These are phyloP conservation scores for Amanita exitialis DNA, from an alignment of 768 basidiomycete species.

Conservation along the genomic window DNA sequence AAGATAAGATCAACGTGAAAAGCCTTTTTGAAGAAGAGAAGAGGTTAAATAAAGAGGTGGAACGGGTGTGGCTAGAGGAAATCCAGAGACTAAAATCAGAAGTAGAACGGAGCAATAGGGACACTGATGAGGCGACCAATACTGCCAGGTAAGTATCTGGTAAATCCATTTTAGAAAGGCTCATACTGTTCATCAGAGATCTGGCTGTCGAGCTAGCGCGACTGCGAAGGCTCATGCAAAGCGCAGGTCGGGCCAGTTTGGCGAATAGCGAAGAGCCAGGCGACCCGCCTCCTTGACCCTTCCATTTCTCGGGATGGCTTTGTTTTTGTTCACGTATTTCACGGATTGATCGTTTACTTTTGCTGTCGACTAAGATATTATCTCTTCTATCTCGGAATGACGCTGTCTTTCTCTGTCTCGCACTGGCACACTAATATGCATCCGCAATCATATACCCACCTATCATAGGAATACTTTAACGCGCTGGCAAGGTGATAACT, in stretches of 20 bases:
- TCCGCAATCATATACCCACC: not conserved
- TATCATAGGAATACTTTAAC: not conserved
- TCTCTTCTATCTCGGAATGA: not conserved
- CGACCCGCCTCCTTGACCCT: slow-evolving; percentile 3
- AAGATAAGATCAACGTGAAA: slow-evolving; percentile 35
- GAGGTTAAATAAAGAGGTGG: slow-evolving; percentile 43
- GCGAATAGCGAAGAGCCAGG: not conserved
- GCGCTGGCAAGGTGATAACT: not conserved
- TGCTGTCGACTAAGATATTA: not conserved
- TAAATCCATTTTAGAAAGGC: slow-evolving; percentile 1
- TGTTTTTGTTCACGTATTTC: not conserved
- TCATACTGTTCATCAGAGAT: slow-evolving; percentile 25
- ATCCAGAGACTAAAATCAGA: slow-evolving; percentile 41
- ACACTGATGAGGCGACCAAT: slow-evolving; percentile 45
- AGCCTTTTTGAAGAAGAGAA: slow-evolving; percentile 39
- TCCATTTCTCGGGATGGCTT: not conserved
- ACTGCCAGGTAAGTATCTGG: slow-evolving; percentile 48
- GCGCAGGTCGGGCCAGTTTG: slow-evolving; percentile 23
- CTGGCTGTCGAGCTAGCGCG: slow-evolving; percentile 57
- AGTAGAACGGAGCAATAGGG: slow-evolving; percentile 41
- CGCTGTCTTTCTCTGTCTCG: not conserved
- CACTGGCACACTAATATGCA: not conserved
- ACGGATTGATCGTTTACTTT: not conserved
- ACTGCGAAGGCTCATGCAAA: slow-evolving; percentile 65
- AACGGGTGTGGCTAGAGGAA: slow-evolving; percentile 50